Conservation (phyloP, 1,284 basidiomycete species). For the Mixia osmundae region DNA sequence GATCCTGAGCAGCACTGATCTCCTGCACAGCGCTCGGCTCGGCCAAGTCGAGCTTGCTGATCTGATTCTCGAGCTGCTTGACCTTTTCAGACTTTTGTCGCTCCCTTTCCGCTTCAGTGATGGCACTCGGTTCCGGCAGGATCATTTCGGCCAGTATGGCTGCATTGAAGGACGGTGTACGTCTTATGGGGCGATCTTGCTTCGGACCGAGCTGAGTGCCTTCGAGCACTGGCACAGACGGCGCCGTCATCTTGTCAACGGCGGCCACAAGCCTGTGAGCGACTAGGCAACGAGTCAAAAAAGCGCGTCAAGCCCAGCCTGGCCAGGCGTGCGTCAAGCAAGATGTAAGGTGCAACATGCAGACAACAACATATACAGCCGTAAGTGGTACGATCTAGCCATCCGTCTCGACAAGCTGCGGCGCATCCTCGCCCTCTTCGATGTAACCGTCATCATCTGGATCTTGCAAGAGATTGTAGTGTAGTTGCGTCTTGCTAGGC, state of each 20-base stretch:
- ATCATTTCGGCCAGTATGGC: conserved; percentile 11
- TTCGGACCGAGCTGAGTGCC: too few species aligned
- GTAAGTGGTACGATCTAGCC: too few species aligned
- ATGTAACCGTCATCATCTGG: conserved; percentile 15
- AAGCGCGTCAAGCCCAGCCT: too few species aligned
- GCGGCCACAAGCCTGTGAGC: too few species aligned
- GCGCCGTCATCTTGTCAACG: too few species aligned
- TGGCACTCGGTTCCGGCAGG: conserved; percentile 14
- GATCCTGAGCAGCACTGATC: conserved; percentile 1
- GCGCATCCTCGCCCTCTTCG: conserved; percentile 18
- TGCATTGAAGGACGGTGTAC: background rate
- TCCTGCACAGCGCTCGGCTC: background rate
- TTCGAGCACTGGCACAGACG: too few species aligned
- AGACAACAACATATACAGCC: too few species aligned
- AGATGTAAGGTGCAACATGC: too few species aligned
- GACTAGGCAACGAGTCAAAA: too few species aligned
- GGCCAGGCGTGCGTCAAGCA: too few species aligned
- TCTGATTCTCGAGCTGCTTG: background rate
- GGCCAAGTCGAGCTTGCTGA: background rate
- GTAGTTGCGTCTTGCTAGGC: conserved; percentile 1
- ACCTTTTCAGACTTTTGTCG: background rate
- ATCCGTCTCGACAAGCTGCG: conserved; percentile 13
- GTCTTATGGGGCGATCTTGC: background rate
- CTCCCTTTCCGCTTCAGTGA: conserved; percentile 5
- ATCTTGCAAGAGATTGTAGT: conserved; percentile 7